Conservation (phyloP, 2,329 filamentous ascomycete genomes). For the Penicillium sp. region DNA sequence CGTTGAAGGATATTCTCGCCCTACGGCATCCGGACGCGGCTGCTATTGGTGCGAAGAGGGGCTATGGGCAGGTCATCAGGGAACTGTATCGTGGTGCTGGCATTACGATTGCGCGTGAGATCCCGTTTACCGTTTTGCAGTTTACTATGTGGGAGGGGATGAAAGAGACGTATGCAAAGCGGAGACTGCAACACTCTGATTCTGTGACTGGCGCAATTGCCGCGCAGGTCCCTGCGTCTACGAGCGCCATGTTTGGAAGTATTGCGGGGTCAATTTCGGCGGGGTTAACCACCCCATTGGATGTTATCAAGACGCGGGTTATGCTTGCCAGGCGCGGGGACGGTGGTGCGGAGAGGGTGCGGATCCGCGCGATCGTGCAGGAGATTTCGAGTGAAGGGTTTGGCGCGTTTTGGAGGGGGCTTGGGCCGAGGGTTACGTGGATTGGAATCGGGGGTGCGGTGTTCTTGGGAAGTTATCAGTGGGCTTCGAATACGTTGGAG, state of each 20-base stretch:
- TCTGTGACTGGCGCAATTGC: constrained; percentile 25
- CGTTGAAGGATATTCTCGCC: constrained; percentile 72
- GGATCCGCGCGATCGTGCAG: constrained; percentile 59
- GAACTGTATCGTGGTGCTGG: constrained; percentile 92
- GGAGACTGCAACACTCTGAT: constrained; percentile 15
- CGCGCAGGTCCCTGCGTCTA: constrained; percentile 67
- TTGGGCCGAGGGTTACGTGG: constrained; percentile 87
- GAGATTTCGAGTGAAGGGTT: constrained; percentile 63
- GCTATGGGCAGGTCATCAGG: constrained; percentile 65
- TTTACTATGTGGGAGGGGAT: constrained; percentile 96
- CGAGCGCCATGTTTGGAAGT: constrained; percentile 85
- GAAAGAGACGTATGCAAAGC: constrained; percentile 62
- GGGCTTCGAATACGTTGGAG: constrained; percentile 76
- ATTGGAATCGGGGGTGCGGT: constrained; percentile 94
- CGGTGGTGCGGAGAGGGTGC: constrained; percentile 51
- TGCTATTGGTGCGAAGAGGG: constrained; percentile 45
- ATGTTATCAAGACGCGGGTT: constrained; percentile 95
- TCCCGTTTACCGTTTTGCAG: constrained; percentile 96
- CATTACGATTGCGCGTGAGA: constrained; percentile 92
- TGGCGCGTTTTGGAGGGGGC: constrained; percentile 53
- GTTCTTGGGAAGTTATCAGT: constrained; percentile 93
- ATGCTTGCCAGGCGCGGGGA: constrained; percentile 80
- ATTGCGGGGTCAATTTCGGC: constrained; percentile 84
- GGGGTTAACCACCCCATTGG: constrained; percentile 86
- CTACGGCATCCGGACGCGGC: constrained; percentile 44